phyloP scores from a whole-genome alignment of 164 flowering plant species.

The Sextonia rubra region DNA sequence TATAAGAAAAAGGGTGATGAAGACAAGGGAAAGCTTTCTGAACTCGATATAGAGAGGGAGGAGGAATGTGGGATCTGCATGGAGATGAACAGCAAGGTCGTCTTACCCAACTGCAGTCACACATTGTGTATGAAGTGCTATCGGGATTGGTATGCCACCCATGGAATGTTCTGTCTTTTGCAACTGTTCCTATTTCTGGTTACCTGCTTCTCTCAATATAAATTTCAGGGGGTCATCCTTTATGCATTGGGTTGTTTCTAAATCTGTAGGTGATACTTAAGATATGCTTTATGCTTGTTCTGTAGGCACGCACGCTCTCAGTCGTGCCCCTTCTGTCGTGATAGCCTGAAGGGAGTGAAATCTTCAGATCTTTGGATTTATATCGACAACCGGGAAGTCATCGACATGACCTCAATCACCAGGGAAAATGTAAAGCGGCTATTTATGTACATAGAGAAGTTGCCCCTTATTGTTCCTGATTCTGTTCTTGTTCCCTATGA shows the following conservation, averaged over 20 bases:
- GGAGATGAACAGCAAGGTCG: slow-evolving; percentile 73
- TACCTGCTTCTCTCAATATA: too few relatives aligned
- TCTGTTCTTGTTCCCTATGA: slow-evolving; percentile 41
- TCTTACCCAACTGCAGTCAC: slow-evolving; percentile 76
- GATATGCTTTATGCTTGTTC: background rate
- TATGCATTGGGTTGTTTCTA: too few relatives aligned
- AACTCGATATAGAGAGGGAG: slow-evolving; percentile 72
- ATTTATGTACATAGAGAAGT: slow-evolving; percentile 59
- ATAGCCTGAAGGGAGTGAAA: slow-evolving; percentile 66
- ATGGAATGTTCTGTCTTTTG: background rate
- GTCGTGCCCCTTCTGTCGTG: slow-evolving; percentile 91
- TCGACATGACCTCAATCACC: slow-evolving; percentile 44
- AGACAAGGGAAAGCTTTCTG: slow-evolving; percentile 58
- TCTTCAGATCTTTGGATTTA: slow-evolving; percentile 85
- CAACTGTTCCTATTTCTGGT: background rate
- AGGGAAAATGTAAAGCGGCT: slow-evolving; percentile 68
- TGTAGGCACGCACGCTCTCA: slow-evolving; percentile 73
- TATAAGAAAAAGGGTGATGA: slow-evolving; percentile 47
- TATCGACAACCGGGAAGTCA: slow-evolving; percentile 42
- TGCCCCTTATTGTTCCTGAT: slow-evolving; percentile 70
- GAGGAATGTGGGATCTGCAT: slow-evolving; percentile 93
- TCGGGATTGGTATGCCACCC: slow-evolving; percentile 50
- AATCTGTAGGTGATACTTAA: too few relatives aligned
- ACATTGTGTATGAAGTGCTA: slow-evolving; percentile 82
- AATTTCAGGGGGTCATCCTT: too few relatives aligned